phyloP scores from a whole-genome alignment of 768 basidiomycete species.

The Hemileccinum impolitum region DNA sequence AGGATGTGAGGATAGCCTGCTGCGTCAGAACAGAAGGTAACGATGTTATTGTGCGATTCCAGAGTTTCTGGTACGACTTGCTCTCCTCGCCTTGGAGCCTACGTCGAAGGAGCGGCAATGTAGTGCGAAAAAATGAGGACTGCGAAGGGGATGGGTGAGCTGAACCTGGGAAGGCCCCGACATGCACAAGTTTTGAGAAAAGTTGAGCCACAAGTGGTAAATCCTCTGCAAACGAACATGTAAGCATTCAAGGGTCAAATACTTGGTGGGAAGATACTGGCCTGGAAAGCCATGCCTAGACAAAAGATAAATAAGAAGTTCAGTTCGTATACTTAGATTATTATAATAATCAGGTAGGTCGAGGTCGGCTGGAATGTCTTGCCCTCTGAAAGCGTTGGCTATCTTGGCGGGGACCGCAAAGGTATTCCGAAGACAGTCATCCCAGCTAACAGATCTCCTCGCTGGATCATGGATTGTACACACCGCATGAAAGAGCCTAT shows the following conservation, averaged over 20 bases:
- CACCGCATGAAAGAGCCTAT: constrained; percentile 57
- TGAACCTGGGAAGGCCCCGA: constrained; percentile 60
- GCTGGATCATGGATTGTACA: constrained; percentile 31
- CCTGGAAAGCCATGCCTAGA: constrained; percentile 40
- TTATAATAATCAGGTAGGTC: constrained; percentile 57
- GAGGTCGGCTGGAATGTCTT: constrained; percentile 45
- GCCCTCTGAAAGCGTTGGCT: constrained; percentile 61
- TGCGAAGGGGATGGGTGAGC: constrained; percentile 53
- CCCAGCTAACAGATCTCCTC: constrained; percentile 54
- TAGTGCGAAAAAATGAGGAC: constrained; percentile 64
- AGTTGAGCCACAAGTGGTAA: constrained; percentile 47
- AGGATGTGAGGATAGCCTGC: constrained; percentile 56
- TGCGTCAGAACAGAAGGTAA: constrained; percentile 51
- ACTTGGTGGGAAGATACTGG: constrained; percentile 24
- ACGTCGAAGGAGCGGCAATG: constrained; percentile 46
- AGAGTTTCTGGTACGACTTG: constrained; percentile 44
- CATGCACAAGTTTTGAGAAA: constrained; percentile 61
- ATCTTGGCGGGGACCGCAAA: constrained; percentile 72
- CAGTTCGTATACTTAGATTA: constrained; percentile 48
- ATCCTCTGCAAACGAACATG: constrained; percentile 30
- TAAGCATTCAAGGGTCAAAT: constrained; percentile 8
- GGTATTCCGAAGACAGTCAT: constrained; percentile 65
- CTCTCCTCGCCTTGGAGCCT: constrained; percentile 29
- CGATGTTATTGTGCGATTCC: constrained; percentile 44
- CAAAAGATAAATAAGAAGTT: constrained; percentile 47